Evolutionary conservation across 495 filamentous ascomycete genomes (phyloP), one percentile per base, ranked within the genome.

Genomic region (Penicillium arizonense): DNA sequence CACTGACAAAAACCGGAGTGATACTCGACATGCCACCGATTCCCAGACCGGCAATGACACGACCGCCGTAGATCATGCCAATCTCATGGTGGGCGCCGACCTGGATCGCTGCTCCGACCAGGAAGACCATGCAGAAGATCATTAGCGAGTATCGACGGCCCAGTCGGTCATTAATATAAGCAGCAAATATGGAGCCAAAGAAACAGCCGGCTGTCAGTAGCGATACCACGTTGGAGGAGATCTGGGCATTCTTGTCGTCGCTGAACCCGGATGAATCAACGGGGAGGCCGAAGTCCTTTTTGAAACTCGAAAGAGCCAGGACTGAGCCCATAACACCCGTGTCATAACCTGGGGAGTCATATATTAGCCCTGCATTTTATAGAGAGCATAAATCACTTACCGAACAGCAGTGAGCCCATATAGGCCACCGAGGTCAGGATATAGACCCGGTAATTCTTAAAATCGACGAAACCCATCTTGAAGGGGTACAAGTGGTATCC

Each of bases 121-220:
- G 69, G 68, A 89, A 88, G 44, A 87, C 54, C 23, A 71, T 24
- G 16, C 70, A 56, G 46, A 83, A 84, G 46, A 84, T 58, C 54
- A 79, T 72, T 4, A 89, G 71, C 4, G 77, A 79, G 57, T 77
- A 76, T 38, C 78, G 76, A 28, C 86, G 78, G 20, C 86, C 86
- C 11, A 86, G 62, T 28, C 67, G 79, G 56, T 84, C 77, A 43
- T 78, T 82, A 50, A 81, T 73, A 43, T 59, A 73, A 44, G 84
- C 85, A 12, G 81, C 83, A 16, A 79, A 71, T 20, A 86, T 72
- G 12, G 83, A 77, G 43, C 85, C 85, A 64, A 87, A 88, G 74
- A 87, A 87, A 55, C 82, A 84, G 34, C 85, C 85, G 3, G 84
- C 85, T 55, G 80, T 82, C 20, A 86, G 69, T 20, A 86, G 73